Conservation (phyloP, 2,329 filamentous ascomycete genomes). For the Cladosporium cucumerinum region DNA sequence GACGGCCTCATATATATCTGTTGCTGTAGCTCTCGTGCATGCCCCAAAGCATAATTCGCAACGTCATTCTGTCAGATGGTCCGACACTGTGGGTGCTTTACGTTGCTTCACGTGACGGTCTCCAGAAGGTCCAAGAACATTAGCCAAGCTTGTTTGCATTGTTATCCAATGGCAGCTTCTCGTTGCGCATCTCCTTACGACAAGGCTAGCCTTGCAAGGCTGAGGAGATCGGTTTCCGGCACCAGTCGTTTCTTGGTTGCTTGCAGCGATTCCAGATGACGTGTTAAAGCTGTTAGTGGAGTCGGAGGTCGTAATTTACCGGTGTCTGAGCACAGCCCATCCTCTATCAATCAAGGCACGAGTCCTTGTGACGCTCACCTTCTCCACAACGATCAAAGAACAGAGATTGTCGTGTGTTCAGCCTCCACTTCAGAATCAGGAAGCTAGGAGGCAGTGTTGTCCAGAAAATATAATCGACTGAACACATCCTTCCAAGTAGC, state of each 20-base stretch:
- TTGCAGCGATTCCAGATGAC: neutral
- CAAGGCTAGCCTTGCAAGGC: neutral
- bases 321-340: neutral
- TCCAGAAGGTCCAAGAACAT: neutral
- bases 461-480: neutral
- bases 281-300: neutral
- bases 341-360: neutral
- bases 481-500: neutral
- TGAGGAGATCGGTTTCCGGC: neutral
- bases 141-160: neutral
- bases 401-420: neutral
- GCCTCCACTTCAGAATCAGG: neutral
- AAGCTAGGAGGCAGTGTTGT: neutral
- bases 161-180: neutral
- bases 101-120: neutral
- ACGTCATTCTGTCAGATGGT: neutral
- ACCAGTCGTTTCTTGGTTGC: neutral
- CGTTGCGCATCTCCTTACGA: neutral
- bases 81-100: neutral
- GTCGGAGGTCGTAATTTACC: neutral
- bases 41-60: neutral
- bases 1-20: neutral
- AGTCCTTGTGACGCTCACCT: neutral
- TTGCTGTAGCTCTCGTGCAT: neutral
- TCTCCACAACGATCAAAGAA: neutral